Conservation (phyloP, 495 filamentous ascomycete genomes). For the Penicillium pancosmium region DNA sequence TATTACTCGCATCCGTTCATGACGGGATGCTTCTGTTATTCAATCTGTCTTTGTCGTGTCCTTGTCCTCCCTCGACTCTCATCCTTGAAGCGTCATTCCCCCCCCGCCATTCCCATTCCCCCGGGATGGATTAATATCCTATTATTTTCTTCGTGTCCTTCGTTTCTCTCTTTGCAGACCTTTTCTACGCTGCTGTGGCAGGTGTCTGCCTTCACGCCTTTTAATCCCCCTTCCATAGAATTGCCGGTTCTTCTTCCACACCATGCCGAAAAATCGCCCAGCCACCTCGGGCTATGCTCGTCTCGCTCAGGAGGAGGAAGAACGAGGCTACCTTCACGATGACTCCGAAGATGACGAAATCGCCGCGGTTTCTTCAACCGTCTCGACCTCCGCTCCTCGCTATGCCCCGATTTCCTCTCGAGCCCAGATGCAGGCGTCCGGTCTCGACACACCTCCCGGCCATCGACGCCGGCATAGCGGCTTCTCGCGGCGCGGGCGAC, state of each 20-base stretch:
- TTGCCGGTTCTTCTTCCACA: conserved; percentile 18
- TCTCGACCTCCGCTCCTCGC: conserved; percentile 63
- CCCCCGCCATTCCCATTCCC: conserved; percentile 4
- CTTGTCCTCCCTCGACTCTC: not conserved
- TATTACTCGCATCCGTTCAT: conserved; percentile 21
- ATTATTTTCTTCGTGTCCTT: conserved; percentile 14
- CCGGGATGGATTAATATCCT: conserved; percentile 29
- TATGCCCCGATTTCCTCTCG: conserved; percentile 67
- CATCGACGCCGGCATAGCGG: conserved; percentile 50
- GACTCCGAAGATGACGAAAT: conserved; percentile 72
- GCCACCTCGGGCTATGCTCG: conserved; percentile 89
- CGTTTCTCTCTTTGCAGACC: conserved; percentile 14
- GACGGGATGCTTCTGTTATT: conserved; percentile 28
- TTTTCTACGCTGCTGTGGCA: conserved; percentile 12
- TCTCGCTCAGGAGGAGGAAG: conserved; percentile 87
- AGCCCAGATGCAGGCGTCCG: conserved; percentile 51
- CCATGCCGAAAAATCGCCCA: conserved; percentile 62
- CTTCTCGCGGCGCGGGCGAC: conserved; percentile 58
- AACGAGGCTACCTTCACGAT: conserved; percentile 58
- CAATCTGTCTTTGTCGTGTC: conserved; percentile 5
- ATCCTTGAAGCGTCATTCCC: conserved; percentile 8
- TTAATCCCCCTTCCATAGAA: conserved; percentile 22
- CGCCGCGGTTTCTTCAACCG: conserved; percentile 57
- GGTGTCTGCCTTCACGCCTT: conserved; percentile 6
- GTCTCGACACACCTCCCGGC: conserved; percentile 40